Base-by-base conservation (phyloP, 164 flowering plant species). In the Pachysandra terminalis region DNA sequence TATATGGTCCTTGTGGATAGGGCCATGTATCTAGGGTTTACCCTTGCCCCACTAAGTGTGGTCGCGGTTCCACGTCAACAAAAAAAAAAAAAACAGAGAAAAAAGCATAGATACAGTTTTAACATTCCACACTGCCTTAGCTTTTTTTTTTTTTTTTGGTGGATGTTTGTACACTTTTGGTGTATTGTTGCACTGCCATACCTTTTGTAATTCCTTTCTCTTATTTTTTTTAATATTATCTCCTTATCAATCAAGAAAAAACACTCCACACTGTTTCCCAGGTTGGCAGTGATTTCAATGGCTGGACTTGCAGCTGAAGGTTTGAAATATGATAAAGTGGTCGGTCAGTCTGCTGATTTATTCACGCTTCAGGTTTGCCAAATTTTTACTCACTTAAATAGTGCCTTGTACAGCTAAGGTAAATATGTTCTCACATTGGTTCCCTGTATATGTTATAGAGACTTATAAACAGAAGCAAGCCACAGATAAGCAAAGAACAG, bases 301-400 rank as follows among this genome's bases (percentile, higher is more conserved):
- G 98, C 97, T 61, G 98, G 98, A 81, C 82, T 94, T 19, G 92
- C 98, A 23, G 97, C 97, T 10, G 98, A 94, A 80, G 98, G 97
- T 41, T 79, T 94, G 56, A 74, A 81, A 73, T 91, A 87, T 70
- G 96, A 94, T 71, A 94, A 91, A 84, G 97, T 94, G 59, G 81
- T 91, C 26, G 98, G 97, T 40, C 98, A 95, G 72, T 95, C 97
- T 23, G 98, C 96, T 12, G 97, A 95, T 78, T 97, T 95, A 61
- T 95, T 95, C 85, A 77, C 85, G 54, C 96, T 95, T 67, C 98
- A 94, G 97, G 98, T 94, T 71, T 60, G 67, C 60, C 35, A 49
- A 40, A n/a, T n/a, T 61, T 68, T 52, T 55, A 19, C 32, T 63
- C n/a, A 26, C 28, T 53, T 54, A 55, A 19, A 48, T 56, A 21